A percentile compares a stretch with the other conserved stretches of the same genome.
Evolutionary conservation across 2,329 filamentous ascomycete species (phyloP).

Genomic region (Coniochaeta sp.): DNA sequence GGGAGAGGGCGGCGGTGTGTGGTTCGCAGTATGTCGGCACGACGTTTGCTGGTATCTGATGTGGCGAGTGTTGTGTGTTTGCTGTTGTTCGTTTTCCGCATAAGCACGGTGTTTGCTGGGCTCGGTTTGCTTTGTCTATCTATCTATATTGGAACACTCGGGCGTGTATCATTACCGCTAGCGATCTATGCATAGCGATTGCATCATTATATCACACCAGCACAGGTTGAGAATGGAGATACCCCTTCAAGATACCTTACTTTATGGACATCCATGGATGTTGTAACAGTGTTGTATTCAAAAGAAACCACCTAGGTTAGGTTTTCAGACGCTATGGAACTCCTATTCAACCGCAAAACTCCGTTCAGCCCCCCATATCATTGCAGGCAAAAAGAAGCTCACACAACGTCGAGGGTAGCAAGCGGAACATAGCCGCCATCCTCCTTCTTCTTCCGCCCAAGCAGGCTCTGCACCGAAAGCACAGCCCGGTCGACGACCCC

Average conservation of each 20-base stretch:
- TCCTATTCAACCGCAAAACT: not conserved
- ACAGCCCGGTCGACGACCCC: constrained; percentile 29
- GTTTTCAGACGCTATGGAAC: not conserved
- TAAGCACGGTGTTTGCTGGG: not conserved
- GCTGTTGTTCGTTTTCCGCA: not conserved
- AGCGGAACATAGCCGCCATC: constrained; percentile 55
- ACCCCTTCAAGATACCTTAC: too few species aligned
- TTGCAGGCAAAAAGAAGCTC: not conserved
- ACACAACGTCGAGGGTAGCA: constrained; percentile 37
- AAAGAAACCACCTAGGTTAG: not conserved
- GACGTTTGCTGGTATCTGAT: constrained; percentile 20
- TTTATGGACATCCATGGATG: too few species aligned
- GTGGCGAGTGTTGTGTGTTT: not conserved
- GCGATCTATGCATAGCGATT: not conserved
- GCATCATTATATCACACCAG: not conserved
- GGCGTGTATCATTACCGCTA: not conserved
- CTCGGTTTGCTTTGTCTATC: not conserved
- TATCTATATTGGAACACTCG: too few species aligned
- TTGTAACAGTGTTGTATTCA: not conserved
- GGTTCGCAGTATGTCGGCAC: constrained; percentile 17
- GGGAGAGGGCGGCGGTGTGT: constrained; percentile 18
- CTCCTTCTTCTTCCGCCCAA: constrained; percentile 28
- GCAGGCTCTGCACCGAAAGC: constrained; percentile 33
- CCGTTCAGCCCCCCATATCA: not conserved
- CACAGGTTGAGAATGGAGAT: not conserved